phyloP scores from a whole-genome alignment of 2,329 filamentous ascomycete species.

The Rhynchosporium secalis region DNA sequence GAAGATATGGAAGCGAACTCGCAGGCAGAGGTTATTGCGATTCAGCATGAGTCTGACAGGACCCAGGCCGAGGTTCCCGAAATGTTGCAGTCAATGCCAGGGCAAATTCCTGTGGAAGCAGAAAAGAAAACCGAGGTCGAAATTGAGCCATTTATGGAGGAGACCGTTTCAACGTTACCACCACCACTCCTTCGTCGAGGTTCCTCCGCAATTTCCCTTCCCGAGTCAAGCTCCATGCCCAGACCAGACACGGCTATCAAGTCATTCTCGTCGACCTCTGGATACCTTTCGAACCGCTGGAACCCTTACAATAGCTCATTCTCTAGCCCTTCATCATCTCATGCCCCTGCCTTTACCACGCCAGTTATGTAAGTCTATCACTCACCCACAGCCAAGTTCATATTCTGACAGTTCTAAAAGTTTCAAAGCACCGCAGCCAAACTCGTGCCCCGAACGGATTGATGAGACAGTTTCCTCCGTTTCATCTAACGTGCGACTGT shows the following conservation, averaged over 20 bases:
- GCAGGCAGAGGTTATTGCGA: conserved; percentile 20
- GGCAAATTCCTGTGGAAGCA: conserved; percentile 8
- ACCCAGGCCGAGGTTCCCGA: conserved; percentile 19
- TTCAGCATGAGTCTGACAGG: conserved; percentile 17
- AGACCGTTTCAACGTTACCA: conserved; percentile 11
- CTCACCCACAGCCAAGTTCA: not conserved
- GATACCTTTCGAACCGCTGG: conserved; percentile 53
- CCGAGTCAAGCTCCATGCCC: conserved; percentile 26
- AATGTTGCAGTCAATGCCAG: conserved; percentile 6
- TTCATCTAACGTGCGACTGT: conserved; percentile 62
- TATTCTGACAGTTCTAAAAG: conserved; percentile 25
- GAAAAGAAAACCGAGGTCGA: conserved; percentile 14
- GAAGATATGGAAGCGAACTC: conserved; percentile 25
- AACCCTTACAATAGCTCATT: conserved; percentile 52
- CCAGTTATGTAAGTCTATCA: conserved; percentile 46
- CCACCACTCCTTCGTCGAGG: conserved; percentile 16
- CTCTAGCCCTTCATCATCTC: conserved; percentile 49
- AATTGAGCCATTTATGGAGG: conserved; percentile 4
- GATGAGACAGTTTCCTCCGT: conserved; percentile 27
- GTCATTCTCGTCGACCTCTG: conserved; percentile 39
- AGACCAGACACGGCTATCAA: conserved; percentile 27
- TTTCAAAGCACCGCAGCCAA: conserved; percentile 29
- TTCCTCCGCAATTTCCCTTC: conserved; percentile 18
- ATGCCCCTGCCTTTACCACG: conserved; percentile 38
- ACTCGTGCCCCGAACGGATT: conserved; percentile 38